A percentile compares a stretch with the other conserved stretches of the same genome.
Evolutionary conservation across 345 rosid species (phyloP).

Genomic region (Brassica cretica): DNA sequence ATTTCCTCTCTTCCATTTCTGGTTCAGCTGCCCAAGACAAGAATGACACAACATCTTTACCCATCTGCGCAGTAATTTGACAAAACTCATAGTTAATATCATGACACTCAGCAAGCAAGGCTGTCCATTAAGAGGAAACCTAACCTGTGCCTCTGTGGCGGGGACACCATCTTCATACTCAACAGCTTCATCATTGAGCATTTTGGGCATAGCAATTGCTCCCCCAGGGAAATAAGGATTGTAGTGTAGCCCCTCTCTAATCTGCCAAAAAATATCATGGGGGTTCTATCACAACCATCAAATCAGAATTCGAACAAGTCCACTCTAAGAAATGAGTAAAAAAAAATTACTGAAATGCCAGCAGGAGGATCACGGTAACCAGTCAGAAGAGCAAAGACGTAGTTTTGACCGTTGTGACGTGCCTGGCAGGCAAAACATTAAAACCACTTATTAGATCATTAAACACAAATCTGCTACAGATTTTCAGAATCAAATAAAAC

Average conservation of each 20-base stretch:
- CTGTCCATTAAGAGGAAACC: conserved; percentile 15
- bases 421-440: conserved; percentile 58
- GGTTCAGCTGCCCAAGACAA: conserved; percentile 99
- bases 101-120: conserved; percentile 14
- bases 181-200: conserved; percentile 95
- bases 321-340: not conserved
- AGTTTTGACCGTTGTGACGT: conserved; percentile 98
- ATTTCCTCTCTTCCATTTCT: conserved; percentile 98
- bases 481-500: conserved; percentile 8
- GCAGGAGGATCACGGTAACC: conserved; percentile 99
- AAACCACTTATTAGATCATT: not conserved
- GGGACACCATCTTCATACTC: conserved; percentile 98
- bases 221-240: conserved; percentile 99
- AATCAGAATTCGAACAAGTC: not conserved
- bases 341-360: conserved; percentile 69
- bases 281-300: not conserved
- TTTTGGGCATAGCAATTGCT: conserved; percentile 99
- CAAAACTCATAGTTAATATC: conserved; percentile 11
- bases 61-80: conserved; percentile 64
- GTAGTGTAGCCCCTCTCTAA: conserved; percentile 91
- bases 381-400: conserved; percentile 92
- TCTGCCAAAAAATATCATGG: conserved; percentile 48
- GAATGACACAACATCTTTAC: conserved; percentile 95
- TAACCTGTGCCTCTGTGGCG: conserved; percentile 98
- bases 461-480: conserved; percentile 12